A percentile compares a stretch with the other conserved stretches of the same genome.
Conservation (phyloP, 495 filamentous ascomycete species). For the Talaromyces thailandensis region DNA sequence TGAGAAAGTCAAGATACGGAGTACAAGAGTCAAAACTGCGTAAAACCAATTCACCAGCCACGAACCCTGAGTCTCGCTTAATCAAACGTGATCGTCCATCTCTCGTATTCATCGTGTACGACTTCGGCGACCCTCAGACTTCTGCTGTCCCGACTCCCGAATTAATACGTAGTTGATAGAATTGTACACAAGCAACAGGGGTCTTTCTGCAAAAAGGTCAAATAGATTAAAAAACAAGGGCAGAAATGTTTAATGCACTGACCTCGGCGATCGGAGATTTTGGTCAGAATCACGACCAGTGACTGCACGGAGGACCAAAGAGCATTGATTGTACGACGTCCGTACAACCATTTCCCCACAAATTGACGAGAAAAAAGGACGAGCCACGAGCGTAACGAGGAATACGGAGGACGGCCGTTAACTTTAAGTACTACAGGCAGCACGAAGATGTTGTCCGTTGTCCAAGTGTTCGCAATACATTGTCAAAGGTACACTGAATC, state of each 20-base stretch:
- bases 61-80: not conserved
- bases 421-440: too few relatives aligned
- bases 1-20: not conserved
- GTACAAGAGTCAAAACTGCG: too few relatives aligned
- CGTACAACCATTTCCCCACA: not conserved
- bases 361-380: not conserved
- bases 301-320: not conserved
- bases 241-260: not conserved
- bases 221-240: not conserved
- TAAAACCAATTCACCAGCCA: not conserved
- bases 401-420: not conserved
- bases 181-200: conserved; percentile 1
- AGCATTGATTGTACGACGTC: not conserved
- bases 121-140: too few relatives aligned
- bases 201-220: not conserved
- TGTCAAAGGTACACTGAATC: too few relatives aligned
- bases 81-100: not conserved
- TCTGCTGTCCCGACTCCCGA: too few relatives aligned
- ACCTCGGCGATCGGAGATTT: not conserved
- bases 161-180: too few relatives aligned
- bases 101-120: not conserved
- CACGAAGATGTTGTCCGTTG: too few relatives aligned
- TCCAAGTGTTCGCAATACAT: too few relatives aligned
- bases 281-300: not conserved
- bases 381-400: not conserved